Conservation (phyloP, 495 filamentous ascomycete species). For the Penicillium simplicissimum region DNA sequence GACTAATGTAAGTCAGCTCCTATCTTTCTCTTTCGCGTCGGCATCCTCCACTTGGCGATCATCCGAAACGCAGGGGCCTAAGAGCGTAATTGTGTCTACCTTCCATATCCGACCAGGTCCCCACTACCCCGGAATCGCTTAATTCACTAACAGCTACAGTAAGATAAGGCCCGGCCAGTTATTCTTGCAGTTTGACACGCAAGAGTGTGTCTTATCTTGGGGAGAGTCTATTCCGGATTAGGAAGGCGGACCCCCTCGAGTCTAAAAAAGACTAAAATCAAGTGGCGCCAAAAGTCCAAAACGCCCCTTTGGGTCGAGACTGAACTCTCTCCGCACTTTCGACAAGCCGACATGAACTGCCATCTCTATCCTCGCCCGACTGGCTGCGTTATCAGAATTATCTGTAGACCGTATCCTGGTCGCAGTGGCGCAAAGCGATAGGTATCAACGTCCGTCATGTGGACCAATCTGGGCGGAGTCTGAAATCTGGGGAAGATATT, state of each 20-base stretch:
- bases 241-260: slow-evolving; percentile 15
- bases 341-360: neutral
- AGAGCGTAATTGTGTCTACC: neutral
- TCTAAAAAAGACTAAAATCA: neutral
- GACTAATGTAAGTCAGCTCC: neutral
- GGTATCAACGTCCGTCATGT: slow-evolving; percentile 12
- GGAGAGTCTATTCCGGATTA: neutral
- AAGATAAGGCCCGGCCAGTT: neutral
- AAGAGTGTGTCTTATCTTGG: neutral
- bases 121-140: neutral
- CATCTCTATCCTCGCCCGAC: neutral
- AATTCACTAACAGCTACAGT: neutral
- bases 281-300: neutral
- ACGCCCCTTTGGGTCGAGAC: neutral
- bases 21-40: neutral
- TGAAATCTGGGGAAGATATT: slow-evolving; percentile 1
- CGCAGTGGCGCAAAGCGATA: slow-evolving; percentile 8
- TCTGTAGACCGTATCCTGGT: neutral
- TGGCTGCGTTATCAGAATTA: slow-evolving; percentile 1
- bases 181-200: neutral
- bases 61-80: neutral
- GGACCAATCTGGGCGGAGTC: slow-evolving; percentile 5
- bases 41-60: neutral
- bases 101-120: neutral
- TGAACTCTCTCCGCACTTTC: slow-evolving; percentile 8